Percentiles rank a stretch among this genome's conserved stretches.
These are phyloP conservation scores for Rubia peregrina DNA, from an alignment of 305 asterid genomes.

Conservation along the genomic window DNA sequence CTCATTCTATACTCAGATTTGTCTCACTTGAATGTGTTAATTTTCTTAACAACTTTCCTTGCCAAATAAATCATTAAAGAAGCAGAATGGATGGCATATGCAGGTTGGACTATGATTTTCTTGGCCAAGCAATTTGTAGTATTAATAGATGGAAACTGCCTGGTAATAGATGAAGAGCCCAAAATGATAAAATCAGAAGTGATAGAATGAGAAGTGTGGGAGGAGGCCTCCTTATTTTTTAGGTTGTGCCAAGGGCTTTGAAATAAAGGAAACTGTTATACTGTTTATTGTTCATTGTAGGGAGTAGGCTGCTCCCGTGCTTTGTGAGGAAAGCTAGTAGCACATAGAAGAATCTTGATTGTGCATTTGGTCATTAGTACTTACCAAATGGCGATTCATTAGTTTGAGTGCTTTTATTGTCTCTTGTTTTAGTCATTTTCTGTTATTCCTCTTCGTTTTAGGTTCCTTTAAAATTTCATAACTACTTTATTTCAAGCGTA, in stretches of 20 bases:
- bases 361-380: slow-evolving; percentile 1
- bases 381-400: slow-evolving; percentile 2
- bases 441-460: not conserved
- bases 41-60: not conserved
- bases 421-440: not conserved
- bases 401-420: not conserved
- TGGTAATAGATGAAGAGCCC: not conserved
- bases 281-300: not conserved
- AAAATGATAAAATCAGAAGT: too few relatives aligned
- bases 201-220: too few relatives aligned
- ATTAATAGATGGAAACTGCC: not conserved
- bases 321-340: not conserved
- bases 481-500: not conserved
- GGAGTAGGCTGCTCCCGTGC: not conserved
- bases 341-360: not conserved
- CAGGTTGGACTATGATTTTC: not conserved
- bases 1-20: slow-evolving; percentile 13
- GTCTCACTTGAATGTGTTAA: not conserved
- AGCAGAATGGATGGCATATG: not conserved
- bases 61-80: not conserved
- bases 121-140: not conserved
- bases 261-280: not conserved
- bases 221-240: not conserved
- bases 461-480: not conserved
- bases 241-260: not conserved